These are phyloP conservation scores for Talaromyces ruber DNA, from an alignment of 495 filamentous ascomycete species.

Conservation along the genomic window DNA sequence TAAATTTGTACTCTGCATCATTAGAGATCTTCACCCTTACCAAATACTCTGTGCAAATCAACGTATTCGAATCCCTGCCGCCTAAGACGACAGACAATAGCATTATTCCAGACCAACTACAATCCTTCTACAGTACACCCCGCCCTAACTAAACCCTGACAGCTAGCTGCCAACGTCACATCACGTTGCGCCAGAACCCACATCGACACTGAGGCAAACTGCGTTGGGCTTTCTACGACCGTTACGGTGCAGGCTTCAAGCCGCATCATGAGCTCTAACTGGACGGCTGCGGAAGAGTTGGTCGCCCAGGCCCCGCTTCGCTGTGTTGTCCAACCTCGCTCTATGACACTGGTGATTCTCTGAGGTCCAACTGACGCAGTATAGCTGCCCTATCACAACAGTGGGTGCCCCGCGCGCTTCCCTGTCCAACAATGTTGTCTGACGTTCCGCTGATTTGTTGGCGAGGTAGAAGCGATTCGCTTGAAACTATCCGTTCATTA, in stretches of 20 bases:
- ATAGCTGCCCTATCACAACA: neutral
- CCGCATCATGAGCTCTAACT: neutral
- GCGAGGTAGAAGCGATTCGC: neutral
- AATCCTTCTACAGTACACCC: neutral
- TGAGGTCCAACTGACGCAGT: neutral
- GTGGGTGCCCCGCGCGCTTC: slow-evolving; percentile 2
- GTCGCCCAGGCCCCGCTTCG: neutral
- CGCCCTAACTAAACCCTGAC: neutral
- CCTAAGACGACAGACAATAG: neutral
- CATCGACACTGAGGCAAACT: neutral
- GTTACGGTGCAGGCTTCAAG: neutral
- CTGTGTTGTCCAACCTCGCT: neutral
- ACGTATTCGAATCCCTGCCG: neutral
- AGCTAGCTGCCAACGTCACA: slow-evolving; percentile 1
- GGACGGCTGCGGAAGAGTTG: neutral
- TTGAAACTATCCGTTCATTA: neutral
- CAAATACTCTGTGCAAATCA: neutral
- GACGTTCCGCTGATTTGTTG: neutral
- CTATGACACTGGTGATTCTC: neutral
- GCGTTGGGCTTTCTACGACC: neutral
- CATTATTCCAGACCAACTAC: neutral
- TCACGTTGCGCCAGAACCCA: neutral
- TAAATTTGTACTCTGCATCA: neutral
- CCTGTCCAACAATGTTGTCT: neutral
- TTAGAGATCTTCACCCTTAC: neutral